Evolutionary conservation across 345 rosid genomes (phyloP), one percentile per base, ranked within the genome.

Genomic region (Trapa incisa): DNA sequence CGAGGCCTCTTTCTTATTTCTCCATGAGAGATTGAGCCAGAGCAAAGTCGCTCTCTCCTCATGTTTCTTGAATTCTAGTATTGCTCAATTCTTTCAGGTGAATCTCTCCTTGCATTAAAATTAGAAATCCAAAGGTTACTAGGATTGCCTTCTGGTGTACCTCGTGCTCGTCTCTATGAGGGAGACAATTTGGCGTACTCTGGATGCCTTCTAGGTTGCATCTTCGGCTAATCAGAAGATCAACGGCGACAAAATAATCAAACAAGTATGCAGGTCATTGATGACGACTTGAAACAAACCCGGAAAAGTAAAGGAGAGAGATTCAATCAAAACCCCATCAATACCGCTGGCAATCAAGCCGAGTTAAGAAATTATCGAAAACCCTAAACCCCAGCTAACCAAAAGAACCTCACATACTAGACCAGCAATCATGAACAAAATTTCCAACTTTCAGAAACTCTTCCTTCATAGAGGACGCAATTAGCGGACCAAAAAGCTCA

Each of bases 181-280:
- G 84, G 75, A 38, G 83, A 74, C 47, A 61, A 33, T 13, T 60
- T 61, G 52, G 60, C 62, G 47, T 65, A 68, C 58, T 80, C 85
- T 47, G 69, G 78, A 61, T 65, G 70, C 73, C 78, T 81, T 74
- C 84, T 69, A 65, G 84, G 72, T 45, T 85, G 83, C 89, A 85
- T 83, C 75, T 70, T 80, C 58, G 13, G 56, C 4, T 12, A 60
- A 10, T 48, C 39, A 64, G 48, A 14, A 64, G 42, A 2, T 62
- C 42, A 36, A 32, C 6, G 36, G 37, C 53, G 15, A 57, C 13
- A 38, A 57, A 36, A 17, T 5, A 42, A 68, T 56, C 3, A 10
- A 37, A 37, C 42, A 62, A 12, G 15, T 10, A 50, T 16, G 3
- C 56, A 50, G 56, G 22, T 4, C 52, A 12, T 47, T 9, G 52